These are phyloP conservation scores for Mortierella sp. DNA, from an alignment of 371 early-diverging fungal genomes.

Conservation along the genomic window DNA sequence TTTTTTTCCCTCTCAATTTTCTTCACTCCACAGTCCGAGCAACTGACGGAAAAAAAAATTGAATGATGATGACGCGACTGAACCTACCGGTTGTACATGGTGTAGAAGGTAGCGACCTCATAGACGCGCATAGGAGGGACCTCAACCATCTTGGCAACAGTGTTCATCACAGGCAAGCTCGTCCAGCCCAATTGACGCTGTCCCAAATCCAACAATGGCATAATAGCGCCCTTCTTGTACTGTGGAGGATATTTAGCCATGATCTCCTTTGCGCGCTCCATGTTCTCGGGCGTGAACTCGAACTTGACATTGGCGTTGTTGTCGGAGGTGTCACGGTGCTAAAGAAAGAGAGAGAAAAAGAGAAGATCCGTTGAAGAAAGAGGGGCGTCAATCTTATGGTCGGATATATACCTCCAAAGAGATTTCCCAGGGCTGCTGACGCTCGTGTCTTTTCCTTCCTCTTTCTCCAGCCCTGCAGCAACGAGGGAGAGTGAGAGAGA, in stretches of 20 bases:
- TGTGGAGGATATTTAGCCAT: constrained; percentile 96
- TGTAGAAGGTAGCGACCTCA: constrained; percentile 99
- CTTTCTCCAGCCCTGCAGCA: too few species aligned
- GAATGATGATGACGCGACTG: not conserved
- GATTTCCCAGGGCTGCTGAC: too few species aligned
- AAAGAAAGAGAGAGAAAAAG: not conserved
- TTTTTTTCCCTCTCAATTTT: too few species aligned
- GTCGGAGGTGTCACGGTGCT: constrained; percentile 92
- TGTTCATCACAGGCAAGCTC: constrained; percentile 95
- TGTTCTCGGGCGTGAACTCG: constrained; percentile 85
- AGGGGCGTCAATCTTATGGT: too few species aligned
- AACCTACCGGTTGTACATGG: constrained; percentile 95
- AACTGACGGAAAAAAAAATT: not conserved
- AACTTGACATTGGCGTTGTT: constrained; percentile 92
- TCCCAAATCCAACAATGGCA: constrained; percentile 95
- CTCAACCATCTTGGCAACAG: constrained; percentile 93
- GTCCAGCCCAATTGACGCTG: constrained; percentile 96
- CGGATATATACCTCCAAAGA: too few species aligned
- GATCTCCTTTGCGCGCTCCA: constrained; percentile 85
- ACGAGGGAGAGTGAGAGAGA: too few species aligned
- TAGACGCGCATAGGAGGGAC: constrained; percentile 99
- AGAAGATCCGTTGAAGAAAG: not conserved
- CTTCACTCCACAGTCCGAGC: too few species aligned
- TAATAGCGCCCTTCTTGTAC: constrained; percentile 97
- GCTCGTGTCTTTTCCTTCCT: too few species aligned